Base-by-base conservation (phyloP, 108 stramenopile genomes). In the Hondaea fermentalgiana region DNA sequence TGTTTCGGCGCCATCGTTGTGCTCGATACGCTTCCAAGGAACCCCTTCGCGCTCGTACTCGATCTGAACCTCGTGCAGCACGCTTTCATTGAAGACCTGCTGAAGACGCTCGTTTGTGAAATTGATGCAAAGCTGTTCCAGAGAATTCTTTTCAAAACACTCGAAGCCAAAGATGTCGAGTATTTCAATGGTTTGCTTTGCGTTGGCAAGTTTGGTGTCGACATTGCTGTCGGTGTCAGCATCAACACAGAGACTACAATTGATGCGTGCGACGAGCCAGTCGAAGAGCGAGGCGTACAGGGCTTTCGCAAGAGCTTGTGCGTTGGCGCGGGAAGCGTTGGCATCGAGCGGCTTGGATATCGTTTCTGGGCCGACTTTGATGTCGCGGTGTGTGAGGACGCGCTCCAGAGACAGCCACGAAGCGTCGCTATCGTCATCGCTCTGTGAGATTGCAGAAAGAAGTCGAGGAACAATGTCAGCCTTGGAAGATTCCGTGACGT, bases 81-180 rank as follows among this genome's bases (percentile, higher is more conserved):
- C 91, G 64, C 90, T 72, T 60, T 91, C 83, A 88, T 91, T 93
- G 90, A 92, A 93, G 5, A 90, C 76, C 35, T 92, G 90, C 91
- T 93, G 93, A 45, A 93, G 88, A 29, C 87, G 53, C 57, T 93
- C 93, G 57, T 93, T 93, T n/a, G 93, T 91, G 91, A 72, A 92
- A 72, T 93, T 93, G 90, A 93, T 93, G 58, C 91, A 72, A 45
- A 93, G 91, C 91, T 93, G 93, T 88, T 93, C 93, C 59, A 92
- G 91, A 53, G 88, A 91, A 51, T 93, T 93, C 76, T 44, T 87
- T 59, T 91, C 88, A 87, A 93, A 94, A 71, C 88, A 91, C 90
- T 94, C 94, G 51, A 94, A 94, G 28, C 94, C 94, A 53, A 94
- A 94, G 60, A 94, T 94, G 72, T 94, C 94, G 23, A 93, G 71